Conservation (phyloP, 495 filamentous ascomycete genomes). For the Neurospora sp. region DNA sequence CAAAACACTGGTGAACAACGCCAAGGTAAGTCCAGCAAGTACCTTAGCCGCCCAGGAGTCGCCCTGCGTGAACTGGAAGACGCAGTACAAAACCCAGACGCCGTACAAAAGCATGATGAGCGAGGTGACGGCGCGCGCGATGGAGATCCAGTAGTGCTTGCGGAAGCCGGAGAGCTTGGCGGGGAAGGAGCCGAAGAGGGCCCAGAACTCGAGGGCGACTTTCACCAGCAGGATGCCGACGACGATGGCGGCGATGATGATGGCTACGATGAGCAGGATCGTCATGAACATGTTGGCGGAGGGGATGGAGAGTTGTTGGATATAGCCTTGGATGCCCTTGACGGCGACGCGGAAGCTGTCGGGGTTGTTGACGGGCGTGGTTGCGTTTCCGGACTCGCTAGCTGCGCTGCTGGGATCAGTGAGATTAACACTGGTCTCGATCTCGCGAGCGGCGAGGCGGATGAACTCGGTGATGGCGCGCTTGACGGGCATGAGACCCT, state of each 20-base stretch:
- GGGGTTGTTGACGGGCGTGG: slow-evolving; percentile 14
- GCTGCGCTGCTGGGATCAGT: slow-evolving; percentile 14
- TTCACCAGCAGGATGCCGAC: slow-evolving; percentile 87
- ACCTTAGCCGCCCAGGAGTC: slow-evolving; percentile 93
- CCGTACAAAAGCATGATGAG: slow-evolving; percentile 89
- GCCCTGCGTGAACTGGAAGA: slow-evolving; percentile 87
- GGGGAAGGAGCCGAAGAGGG: slow-evolving; percentile 79
- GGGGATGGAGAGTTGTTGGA: slow-evolving; percentile 71
- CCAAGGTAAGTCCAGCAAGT: slow-evolving; percentile 74
- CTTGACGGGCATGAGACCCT: slow-evolving; percentile 33
- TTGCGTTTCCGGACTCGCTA: slow-evolving; percentile 8
- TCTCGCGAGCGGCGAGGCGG: slow-evolving; percentile 38
- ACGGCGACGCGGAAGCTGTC: slow-evolving; percentile 36
- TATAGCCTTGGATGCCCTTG: slow-evolving; percentile 62
- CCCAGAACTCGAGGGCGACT: slow-evolving; percentile 85
- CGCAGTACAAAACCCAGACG: slow-evolving; percentile 89
- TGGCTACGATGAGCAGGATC: slow-evolving; percentile 76
- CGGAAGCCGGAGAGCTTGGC: slow-evolving; percentile 73
- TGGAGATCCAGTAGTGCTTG: slow-evolving; percentile 88
- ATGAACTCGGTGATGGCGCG: slow-evolving; percentile 44
- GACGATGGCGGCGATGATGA: slow-evolving; percentile 72
- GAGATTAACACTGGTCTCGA: slow-evolving; percentile 40
- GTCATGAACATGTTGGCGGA: slow-evolving; percentile 95
- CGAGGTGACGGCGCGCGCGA: slow-evolving; percentile 80
- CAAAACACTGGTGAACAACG: slow-evolving; percentile 67